Evolutionary conservation across 1,284 basidiomycete genomes (phyloP), one percentile per base, ranked within the genome.

Genomic region (Trichosporon inkin): DNA sequence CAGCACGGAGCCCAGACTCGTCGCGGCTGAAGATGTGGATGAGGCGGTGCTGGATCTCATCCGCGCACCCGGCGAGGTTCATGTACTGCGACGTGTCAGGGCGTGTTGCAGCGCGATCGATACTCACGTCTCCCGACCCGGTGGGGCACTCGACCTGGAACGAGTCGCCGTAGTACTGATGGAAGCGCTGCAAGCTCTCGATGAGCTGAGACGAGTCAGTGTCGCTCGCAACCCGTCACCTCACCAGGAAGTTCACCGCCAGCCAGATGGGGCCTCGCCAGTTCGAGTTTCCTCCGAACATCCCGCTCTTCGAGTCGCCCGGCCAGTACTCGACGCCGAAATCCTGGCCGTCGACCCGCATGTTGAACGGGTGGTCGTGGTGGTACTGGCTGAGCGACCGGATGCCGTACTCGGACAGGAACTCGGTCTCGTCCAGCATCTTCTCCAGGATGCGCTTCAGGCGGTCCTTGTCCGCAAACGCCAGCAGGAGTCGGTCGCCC

Each of bases 301-400:
- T 99, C 60, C 92, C 93, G 35, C 90, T 93, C 72, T 85, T 86
- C 1, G 92, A 96, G 75, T 99, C 95, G 16, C 94, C 96, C 0
- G 95, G 93, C 96, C 95, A 99, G 80, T 98, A 99, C 44, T 86
- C 85, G 40, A 98, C 92, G 71, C 92, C 89, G 74, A 96, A 92
- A 53, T 88, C 84, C 68, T 97, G 85, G 17, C 92, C 94, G 63
- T 95, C 85, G 51, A 97, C 94, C 66, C 92, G 82, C 84, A 97
- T 95, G 14, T 88, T 88, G 90, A 91, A 99, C 13, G 96, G 95
- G 63, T 91, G 83, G 16, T 94, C 88, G 77, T 94, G 86, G 79
- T 99, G 95, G 67, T 84, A 80, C 74, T 92, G 89, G 1, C 92
- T 95, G 68, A 96, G 78, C 88, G 94, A 98, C 80, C 95, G 84